Evolutionary conservation across 129 eudicot genomes (phyloP), one percentile per base, ranked within the genome.

Genomic region (Flaveria sonorensis): DNA sequence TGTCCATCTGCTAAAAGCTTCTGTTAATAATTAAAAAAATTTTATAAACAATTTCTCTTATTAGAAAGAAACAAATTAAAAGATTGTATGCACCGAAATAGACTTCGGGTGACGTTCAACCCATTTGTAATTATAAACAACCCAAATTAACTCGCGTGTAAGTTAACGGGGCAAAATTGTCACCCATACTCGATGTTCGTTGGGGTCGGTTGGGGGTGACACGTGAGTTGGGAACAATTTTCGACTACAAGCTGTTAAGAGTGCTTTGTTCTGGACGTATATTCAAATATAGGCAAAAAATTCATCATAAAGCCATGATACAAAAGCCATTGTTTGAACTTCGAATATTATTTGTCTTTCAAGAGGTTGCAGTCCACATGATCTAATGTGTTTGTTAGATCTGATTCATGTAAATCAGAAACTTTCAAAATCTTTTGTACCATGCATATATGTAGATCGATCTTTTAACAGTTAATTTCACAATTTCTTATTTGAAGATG

Each of bases 341-440:
- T 6, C 7, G 8, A 53, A 19, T 53, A 36, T 57, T 16, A 3
- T 23, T 20, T 23, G 78, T 9, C 3, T 43, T 23, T 74, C 11
- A 43, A 43, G 68, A 55, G 36, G 70, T 42, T 42, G 78, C 43
- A 57, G 15, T 20, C 20, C 70, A 43, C 47, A 11, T 74, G 79
- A 74, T 61, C 30, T 61, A 45, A 43, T 59, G 42, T 16, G n/a
- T 15, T 15, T 57, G 23, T 57, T 21, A 57, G 10, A 8, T 21
- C 10, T 8, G 15, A 57, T 8, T 20, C 30, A 57, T 57, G 30
- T 57, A 7, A 47, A 46, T 32, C 10, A n/a, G 8, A n/a, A 52
- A 52, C 59, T 52, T 52, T 24, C 32, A 24, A 26, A 69, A 23
- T 46, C 21, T 7, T n/a, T 21, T 23, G 32, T 70, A 70, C 26